Evolutionary conservation across 768 basidiomycete species (phyloP).

Genomic region (Panaeolus cyanescens): DNA sequence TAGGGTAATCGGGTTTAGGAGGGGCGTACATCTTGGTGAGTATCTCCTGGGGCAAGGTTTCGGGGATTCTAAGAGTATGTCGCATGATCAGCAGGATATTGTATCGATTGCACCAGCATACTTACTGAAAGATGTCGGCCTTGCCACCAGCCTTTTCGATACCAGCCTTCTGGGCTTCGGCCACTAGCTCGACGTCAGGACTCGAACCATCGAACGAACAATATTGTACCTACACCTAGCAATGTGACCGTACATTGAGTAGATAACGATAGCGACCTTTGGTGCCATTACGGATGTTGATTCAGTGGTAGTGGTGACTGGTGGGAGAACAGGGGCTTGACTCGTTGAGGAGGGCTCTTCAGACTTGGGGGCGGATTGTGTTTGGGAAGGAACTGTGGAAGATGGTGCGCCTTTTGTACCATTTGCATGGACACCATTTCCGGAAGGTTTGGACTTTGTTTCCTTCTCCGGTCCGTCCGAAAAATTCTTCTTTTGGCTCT

Average conservation of each 20-base stretch:
- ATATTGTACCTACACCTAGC: slow-evolving; percentile 52
- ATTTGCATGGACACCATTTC: slow-evolving; percentile 18
- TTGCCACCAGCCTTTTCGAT: slow-evolving; percentile 49
- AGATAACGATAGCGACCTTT: slow-evolving; percentile 70
- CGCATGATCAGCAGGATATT: not conserved
- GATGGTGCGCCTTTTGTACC: slow-evolving; percentile 28
- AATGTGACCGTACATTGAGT: slow-evolving; percentile 76
- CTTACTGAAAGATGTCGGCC: slow-evolving; percentile 57
- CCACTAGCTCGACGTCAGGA: slow-evolving; percentile 45
- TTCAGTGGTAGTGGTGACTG: slow-evolving; percentile 6
- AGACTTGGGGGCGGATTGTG: not conserved
- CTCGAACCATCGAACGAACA: not conserved
- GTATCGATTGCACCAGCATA: slow-evolving; percentile 5
- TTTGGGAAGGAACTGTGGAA: slow-evolving; percentile 2
- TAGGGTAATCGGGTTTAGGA: slow-evolving; percentile 70
- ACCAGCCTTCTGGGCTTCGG: slow-evolving; percentile 53
- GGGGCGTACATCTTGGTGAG: slow-evolving; percentile 71
- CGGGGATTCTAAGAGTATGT: slow-evolving; percentile 54
- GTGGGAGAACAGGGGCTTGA: not conserved
- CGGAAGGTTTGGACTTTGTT: slow-evolving; percentile 10
- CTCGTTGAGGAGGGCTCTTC: not conserved
- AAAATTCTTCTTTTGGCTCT: slow-evolving; percentile 32
- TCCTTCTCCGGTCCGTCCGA: slow-evolving; percentile 17
- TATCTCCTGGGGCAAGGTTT: slow-evolving; percentile 75
- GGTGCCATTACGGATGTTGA: slow-evolving; percentile 38